A percentile compares a stretch with the other conserved stretches of the same genome.
phyloP scores from a whole-genome alignment of 2,329 filamentous ascomycete species.

The Exophiala lecanii-corni region DNA sequence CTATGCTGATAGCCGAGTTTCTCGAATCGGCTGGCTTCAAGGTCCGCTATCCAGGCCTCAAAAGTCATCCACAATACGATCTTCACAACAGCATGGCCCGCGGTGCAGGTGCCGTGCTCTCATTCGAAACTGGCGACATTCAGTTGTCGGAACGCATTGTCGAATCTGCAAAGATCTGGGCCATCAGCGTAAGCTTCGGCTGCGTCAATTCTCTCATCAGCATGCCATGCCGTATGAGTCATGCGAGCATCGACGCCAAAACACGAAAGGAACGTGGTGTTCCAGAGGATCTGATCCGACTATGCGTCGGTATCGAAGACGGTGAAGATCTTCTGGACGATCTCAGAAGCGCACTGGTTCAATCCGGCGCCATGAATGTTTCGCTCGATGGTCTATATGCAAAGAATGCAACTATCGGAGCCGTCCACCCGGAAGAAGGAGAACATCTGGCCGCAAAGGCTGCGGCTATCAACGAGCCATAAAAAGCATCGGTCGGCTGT shows the following conservation, averaged over 20 bases:
- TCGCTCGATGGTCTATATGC: slow-evolving; percentile 79
- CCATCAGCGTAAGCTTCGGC: slow-evolving; percentile 94
- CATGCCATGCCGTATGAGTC: slow-evolving; percentile 99
- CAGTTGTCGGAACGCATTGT: slow-evolving; percentile 85
- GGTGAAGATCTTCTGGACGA: slow-evolving; percentile 88
- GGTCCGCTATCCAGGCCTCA: slow-evolving; percentile 89
- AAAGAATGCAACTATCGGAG: slow-evolving; percentile 21
- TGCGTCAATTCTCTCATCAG: slow-evolving; percentile 98
- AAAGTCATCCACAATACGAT: slow-evolving; percentile 93
- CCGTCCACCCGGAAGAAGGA: slow-evolving; percentile 19
- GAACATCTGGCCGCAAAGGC: slow-evolving; percentile 22
- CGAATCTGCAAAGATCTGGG: slow-evolving; percentile 85
- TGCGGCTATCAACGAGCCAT: slow-evolving; percentile 24
- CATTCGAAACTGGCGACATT: slow-evolving; percentile 90
- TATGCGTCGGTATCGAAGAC: slow-evolving; percentile 97
- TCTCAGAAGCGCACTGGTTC: slow-evolving; percentile 80
- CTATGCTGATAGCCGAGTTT: slow-evolving; percentile 70
- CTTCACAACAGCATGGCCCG: slow-evolving; percentile 94
- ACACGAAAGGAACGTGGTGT: slow-evolving; percentile 82
- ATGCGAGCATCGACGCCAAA: slow-evolving; percentile 95
- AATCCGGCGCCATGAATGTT: slow-evolving; percentile 87
- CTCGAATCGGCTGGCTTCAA: slow-evolving; percentile 88
- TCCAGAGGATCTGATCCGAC: slow-evolving; percentile 91
- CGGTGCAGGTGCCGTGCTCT: slow-evolving; percentile 87
- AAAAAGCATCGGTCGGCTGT: too few species aligned